phyloP scores from a whole-genome alignment of 495 filamentous ascomycete genomes.

The Penicillium chermesinum region DNA sequence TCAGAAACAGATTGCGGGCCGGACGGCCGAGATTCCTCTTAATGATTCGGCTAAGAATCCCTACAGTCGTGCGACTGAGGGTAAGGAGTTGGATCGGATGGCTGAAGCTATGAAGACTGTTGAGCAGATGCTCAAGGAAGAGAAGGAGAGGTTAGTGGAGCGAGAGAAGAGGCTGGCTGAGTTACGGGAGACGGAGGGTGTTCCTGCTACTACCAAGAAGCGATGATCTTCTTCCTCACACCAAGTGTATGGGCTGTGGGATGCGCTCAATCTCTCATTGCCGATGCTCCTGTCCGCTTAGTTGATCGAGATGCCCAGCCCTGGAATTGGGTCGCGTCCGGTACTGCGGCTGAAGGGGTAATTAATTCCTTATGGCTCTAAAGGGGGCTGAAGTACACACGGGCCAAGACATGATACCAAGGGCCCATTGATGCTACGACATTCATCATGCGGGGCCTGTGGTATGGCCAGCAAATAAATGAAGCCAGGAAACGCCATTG shows the following conservation, averaged over 20 bases:
- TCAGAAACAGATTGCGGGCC: constrained; percentile 44
- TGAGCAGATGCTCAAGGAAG: constrained; percentile 62
- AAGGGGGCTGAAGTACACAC: too few relatives aligned
- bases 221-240: constrained; percentile 24
- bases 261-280: background rate
- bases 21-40: constrained; percentile 68
- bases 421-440: too few relatives aligned
- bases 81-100: constrained; percentile 58
- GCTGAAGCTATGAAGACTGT: constrained; percentile 60
- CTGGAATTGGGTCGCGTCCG: too few relatives aligned
- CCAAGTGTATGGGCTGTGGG: too few relatives aligned
- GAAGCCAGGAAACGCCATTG: background rate
- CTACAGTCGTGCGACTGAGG: constrained; percentile 72
- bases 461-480: too few relatives aligned
- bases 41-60: constrained; percentile 58
- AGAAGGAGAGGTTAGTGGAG: constrained; percentile 57
- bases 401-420: too few relatives aligned
- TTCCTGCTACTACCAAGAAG: constrained; percentile 39
- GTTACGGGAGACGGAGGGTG: constrained; percentile 52
- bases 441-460: too few relatives aligned
- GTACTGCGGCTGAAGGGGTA: too few relatives aligned
- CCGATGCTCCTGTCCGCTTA: too few relatives aligned
- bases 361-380: too few relatives aligned
- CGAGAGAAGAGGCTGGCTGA: constrained; percentile 59
- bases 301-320: too few relatives aligned